Base-by-base conservation (phyloP, 345 rosid species). In the Iberis pinnata region DNA sequence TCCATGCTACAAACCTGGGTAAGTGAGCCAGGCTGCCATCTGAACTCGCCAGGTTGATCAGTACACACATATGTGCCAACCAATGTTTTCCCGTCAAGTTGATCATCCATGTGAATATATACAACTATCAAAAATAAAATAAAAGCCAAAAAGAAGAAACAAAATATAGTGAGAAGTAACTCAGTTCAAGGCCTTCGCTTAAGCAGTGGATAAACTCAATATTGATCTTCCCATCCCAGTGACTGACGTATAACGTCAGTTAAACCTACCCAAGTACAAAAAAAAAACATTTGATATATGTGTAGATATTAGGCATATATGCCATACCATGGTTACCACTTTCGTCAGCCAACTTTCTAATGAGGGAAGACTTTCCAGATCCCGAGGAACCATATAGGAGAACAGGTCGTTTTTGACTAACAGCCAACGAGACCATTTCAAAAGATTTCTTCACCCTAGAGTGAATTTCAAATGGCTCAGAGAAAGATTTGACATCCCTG, bases 1-100 rank as follows among this genome's bases (percentile, higher is more conserved):
- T 55, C 4, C 38, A 38, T 47, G 37, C 61, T 52, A 69, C 67
- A 78, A 63, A 90, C 98, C 93, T 92, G 98, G 24, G 86, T 80
- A 62, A 88, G 89, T 12, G 95, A 81, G 24, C 98, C 98, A 60
- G 87, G 95, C 61, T 87, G 98, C 98, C 98, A 92, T 73, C 69
- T 82, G 75, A 92, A 88, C 75, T 87, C 95, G 50, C 96, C 98
- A 56, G 96, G 96, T 81, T 81, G 81, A 65, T 92, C 96, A 47
- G 89, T 73, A 73, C 92, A 92, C 45, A 84, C 96, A 65, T 83
- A 92, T 62, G 79, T 83, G 43, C 98, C 98, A 63, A 88, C 69
- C 78, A 92, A 69, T 12, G 93, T 88, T 75, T 84, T 88, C 14
- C 95, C 96, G 60, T 92, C 98, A 66, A 92, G 76, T 82, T 92